phyloP scores from a whole-genome alignment of 768 basidiomycete species.

The Rhodotorula diobovata region DNA sequence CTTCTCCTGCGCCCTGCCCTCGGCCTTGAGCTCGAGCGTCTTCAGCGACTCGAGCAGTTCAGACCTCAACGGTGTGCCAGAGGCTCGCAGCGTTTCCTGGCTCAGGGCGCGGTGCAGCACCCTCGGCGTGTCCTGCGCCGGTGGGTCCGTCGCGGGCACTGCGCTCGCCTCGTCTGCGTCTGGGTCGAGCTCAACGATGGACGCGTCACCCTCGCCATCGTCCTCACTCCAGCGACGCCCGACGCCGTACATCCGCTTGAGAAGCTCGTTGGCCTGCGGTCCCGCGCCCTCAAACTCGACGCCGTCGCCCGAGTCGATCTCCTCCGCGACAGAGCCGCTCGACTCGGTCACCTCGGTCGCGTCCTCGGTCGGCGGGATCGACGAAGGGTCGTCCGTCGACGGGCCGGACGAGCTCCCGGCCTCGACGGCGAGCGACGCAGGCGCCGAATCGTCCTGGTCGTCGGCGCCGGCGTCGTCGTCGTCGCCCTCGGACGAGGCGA shows the following conservation, averaged over 20 bases:
- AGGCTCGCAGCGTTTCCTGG: background rate
- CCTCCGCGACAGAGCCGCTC: background rate
- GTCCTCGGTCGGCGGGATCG: background rate
- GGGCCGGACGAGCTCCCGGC: background rate
- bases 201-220: slow-evolving; percentile 12
- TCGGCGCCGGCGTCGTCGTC: background rate
- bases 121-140: background rate
- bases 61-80: background rate
- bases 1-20: background rate
- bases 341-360: slow-evolving; percentile 18
- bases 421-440: background rate
- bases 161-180: slow-evolving; percentile 1
- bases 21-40: background rate
- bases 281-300: slow-evolving; percentile 35
- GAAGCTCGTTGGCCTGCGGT: slow-evolving; percentile 19
- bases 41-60: background rate
- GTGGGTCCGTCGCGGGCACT: background rate
- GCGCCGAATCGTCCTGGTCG: background rate
- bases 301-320: slow-evolving; percentile 3
- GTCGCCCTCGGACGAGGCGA: background rate
- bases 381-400: background rate
- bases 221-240: slow-evolving; percentile 6
- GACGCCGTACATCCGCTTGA: slow-evolving; percentile 35
- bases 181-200: background rate
- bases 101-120: background rate